phyloP scores from a whole-genome alignment of 306 rosid species.

The Spatholobus suberectus region DNA sequence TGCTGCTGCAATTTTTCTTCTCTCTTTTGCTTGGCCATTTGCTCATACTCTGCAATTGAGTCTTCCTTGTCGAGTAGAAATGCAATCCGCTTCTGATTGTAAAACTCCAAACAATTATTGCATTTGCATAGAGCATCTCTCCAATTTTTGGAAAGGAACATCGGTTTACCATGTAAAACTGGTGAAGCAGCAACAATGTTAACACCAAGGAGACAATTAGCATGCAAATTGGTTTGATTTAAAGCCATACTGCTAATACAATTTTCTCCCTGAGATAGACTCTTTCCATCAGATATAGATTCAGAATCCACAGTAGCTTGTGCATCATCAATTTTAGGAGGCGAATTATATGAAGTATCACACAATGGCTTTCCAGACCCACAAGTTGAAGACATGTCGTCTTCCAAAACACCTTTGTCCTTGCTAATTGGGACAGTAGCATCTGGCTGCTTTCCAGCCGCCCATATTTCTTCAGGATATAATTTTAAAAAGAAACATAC shows the following conservation, averaged over 20 bases:
- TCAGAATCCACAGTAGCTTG: slow-evolving; percentile 46
- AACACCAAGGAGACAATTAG: slow-evolving; percentile 68
- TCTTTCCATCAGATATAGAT: slow-evolving; percentile 47
- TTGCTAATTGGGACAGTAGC: slow-evolving; percentile 46
- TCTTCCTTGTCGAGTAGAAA: slow-evolving; percentile 90
- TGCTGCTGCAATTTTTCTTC: slow-evolving; percentile 82
- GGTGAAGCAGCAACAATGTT: slow-evolving; percentile 54
- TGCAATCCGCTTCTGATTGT: slow-evolving; percentile 61
- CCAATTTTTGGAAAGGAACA: slow-evolving; percentile 93
- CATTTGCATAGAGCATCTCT: slow-evolving; percentile 86
- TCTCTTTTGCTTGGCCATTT: slow-evolving; percentile 82
- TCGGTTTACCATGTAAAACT: slow-evolving; percentile 58
- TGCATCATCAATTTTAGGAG: slow-evolving; percentile 41
- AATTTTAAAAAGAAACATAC: slow-evolving; percentile 68
- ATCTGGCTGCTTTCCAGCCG: slow-evolving; percentile 57
- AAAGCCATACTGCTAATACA: slow-evolving; percentile 40
- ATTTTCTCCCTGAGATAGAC: slow-evolving; percentile 49
- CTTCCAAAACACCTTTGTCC: slow-evolving; percentile 71
- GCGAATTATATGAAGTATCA: slow-evolving; percentile 39
- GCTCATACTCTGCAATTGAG: slow-evolving; percentile 89
- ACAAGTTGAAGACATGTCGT: slow-evolving; percentile 52
- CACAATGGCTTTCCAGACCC: slow-evolving; percentile 54
- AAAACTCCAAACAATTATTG: slow-evolving; percentile 61
- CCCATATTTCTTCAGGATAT: slow-evolving; percentile 73
- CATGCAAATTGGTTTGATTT: slow-evolving; percentile 38